phyloP scores from a whole-genome alignment of 169 alveolate genomes.

The Sarcocystis neurona region DNA sequence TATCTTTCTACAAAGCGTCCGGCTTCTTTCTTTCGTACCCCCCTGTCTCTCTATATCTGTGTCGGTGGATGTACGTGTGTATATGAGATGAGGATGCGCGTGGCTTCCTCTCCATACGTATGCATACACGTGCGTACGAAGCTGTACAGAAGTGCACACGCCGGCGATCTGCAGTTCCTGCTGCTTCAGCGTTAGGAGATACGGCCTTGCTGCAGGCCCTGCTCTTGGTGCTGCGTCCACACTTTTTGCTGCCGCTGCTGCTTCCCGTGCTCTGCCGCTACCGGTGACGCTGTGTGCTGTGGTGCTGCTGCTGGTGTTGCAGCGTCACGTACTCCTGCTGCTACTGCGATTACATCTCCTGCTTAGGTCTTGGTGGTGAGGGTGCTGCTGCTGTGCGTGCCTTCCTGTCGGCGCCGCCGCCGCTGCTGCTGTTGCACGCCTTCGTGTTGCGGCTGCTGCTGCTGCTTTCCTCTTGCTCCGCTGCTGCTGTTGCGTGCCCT shows the following conservation, averaged over 20 bases:
- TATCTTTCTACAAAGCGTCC: too few species aligned
- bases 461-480: background rate
- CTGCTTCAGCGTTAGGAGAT: too few species aligned
- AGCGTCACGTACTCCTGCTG: background rate
- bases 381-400: background rate
- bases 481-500: too few species aligned
- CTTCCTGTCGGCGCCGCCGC: slow-evolving; percentile 1
- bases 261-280: background rate
- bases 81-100: too few species aligned
- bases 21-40: background rate
- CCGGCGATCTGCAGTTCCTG: too few species aligned
- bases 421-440: background rate
- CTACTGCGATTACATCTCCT: background rate
- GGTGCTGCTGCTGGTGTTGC: background rate
- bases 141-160: too few species aligned
- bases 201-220: too few species aligned
- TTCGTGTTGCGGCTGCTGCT: background rate
- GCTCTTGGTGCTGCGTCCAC: background rate
- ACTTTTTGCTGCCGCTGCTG: background rate
- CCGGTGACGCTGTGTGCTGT: background rate
- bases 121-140: too few species aligned
- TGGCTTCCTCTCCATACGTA: too few species aligned
- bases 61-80: too few species aligned
- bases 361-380: background rate
- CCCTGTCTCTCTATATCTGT: too few species aligned